Percentiles rank a stretch among this genome's conserved stretches.
Conservation (phyloP, 2,329 filamentous ascomycete genomes). For the Elsinoe necatrix region DNA sequence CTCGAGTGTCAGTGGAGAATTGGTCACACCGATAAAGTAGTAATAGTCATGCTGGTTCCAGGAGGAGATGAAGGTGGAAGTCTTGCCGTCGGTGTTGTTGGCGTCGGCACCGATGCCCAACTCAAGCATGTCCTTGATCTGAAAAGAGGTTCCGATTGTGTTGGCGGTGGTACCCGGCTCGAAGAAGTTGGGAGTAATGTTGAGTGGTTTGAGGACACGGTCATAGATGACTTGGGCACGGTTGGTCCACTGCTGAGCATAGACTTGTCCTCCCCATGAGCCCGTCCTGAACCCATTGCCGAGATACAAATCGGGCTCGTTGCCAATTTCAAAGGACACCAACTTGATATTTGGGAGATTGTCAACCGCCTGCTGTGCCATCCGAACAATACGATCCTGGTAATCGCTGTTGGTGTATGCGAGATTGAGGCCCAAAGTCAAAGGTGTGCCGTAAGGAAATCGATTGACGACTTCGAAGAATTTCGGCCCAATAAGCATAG, state of each 20-base stretch:
- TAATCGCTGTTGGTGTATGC: slow-evolving; percentile 41
- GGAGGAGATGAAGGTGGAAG: slow-evolving; percentile 29
- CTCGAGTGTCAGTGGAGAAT: slow-evolving; percentile 36
- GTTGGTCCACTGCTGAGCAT: slow-evolving; percentile 40
- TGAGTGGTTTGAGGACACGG: slow-evolving; percentile 38
- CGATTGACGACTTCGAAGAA: slow-evolving; percentile 41
- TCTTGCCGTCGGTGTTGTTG: slow-evolving; percentile 27
- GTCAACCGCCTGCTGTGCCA: slow-evolving; percentile 34
- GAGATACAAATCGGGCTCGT: slow-evolving; percentile 37
- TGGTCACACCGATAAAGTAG: slow-evolving; percentile 44
- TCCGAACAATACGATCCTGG: slow-evolving; percentile 34
- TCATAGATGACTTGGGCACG: slow-evolving; percentile 38
- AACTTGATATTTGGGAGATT: slow-evolving; percentile 33
- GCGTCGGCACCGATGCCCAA: slow-evolving; percentile 33
- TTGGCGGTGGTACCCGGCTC: slow-evolving; percentile 43
- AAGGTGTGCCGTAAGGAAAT: slow-evolving; percentile 42
- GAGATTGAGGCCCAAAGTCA: slow-evolving; percentile 45
- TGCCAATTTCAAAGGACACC: slow-evolving; percentile 38
- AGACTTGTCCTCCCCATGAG: slow-evolving; percentile 37
- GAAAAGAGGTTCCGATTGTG: slow-evolving; percentile 44
- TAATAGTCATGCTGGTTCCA: slow-evolving; percentile 50
- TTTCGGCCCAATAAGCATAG: slow-evolving; percentile 38
- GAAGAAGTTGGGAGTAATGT: slow-evolving; percentile 38
- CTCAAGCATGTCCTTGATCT: slow-evolving; percentile 35
- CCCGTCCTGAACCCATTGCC: slow-evolving; percentile 40